A percentile compares a stretch with the other conserved stretches of the same genome.
These are phyloP conservation scores for Fusarium bulbicola DNA, from an alignment of 2,329 filamentous ascomycete genomes.

Conservation along the genomic window DNA sequence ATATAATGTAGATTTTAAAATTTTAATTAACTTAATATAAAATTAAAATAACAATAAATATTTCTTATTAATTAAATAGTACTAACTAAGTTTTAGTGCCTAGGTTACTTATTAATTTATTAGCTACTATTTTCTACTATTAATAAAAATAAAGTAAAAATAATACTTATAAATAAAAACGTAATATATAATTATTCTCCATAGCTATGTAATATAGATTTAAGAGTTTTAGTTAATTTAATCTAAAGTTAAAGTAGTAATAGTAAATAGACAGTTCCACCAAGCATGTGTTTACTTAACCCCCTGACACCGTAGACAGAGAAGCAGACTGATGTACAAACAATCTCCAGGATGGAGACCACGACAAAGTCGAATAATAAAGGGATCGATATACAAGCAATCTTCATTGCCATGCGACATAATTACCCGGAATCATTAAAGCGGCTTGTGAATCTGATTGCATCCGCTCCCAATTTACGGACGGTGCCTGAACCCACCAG, in stretches of 20 bases:
- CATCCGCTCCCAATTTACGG: neutral
- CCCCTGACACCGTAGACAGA: neutral
- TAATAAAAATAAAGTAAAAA: neutral
- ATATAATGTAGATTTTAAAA: fast-evolving
- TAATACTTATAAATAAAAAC: fast-evolving
- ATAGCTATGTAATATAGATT: neutral
- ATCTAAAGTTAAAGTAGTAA: neutral
- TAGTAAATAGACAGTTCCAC: fast-evolving
- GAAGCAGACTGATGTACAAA: neutral
- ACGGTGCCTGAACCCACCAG: too few species aligned
- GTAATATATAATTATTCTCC: fast-evolving
- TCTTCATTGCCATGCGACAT: neutral
- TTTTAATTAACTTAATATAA: neutral
- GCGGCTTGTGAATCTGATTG: neutral
- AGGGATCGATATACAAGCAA: too few species aligned
- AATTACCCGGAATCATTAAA: too few species aligned
- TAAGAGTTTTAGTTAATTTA: neutral
- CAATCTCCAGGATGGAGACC: neutral
- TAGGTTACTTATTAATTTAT: fast-evolving
- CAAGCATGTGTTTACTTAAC: neutral
- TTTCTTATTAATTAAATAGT: fast-evolving
- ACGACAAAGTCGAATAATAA: neutral
- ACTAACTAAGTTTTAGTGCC: neutral
- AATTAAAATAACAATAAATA: neutral
- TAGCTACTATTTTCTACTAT: fast-evolving